A percentile compares a stretch with the other conserved stretches of the same genome.
Evolutionary conservation across 192 early-diverging fungal genomes (phyloP).

Genomic region (Spizellomyces punctatus): DNA sequence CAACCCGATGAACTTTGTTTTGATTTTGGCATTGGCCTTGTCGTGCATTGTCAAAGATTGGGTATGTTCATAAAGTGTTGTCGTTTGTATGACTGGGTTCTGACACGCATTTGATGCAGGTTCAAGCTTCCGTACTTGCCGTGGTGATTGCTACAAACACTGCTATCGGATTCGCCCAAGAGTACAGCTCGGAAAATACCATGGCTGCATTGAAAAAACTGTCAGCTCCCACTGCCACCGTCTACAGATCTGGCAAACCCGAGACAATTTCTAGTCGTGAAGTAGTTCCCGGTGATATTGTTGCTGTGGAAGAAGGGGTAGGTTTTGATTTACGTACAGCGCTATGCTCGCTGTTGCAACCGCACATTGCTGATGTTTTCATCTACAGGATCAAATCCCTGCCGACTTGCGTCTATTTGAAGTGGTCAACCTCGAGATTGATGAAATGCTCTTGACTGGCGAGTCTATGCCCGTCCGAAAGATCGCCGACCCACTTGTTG

Average conservation of each 20-base stretch:
- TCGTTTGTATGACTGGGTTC: no score
- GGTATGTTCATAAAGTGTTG: not conserved
- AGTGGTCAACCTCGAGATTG: constrained; percentile 47
- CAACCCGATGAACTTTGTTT: constrained; percentile 46
- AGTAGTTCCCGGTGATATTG: constrained; percentile 45
- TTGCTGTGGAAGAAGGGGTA: constrained; percentile 36
- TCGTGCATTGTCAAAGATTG: constrained; percentile 31
- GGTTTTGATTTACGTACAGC: no score
- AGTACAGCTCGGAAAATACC: constrained; percentile 39
- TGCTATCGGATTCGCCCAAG: constrained; percentile 41
- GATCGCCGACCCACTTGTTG: not conserved
- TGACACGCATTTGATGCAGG: no score
- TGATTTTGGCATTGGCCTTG: constrained; percentile 36
- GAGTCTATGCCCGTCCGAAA: constrained; percentile 45
- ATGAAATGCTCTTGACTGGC: constrained; percentile 43
- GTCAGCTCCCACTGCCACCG: constrained; percentile 43
- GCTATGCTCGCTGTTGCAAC: no score
- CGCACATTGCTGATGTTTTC: no score
- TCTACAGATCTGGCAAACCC: constrained; percentile 33
- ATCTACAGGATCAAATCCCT: constrained; percentile 22
- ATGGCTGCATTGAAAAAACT: constrained; percentile 42
- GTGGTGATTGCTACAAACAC: constrained; percentile 45
- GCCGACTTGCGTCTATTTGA: constrained; percentile 41
- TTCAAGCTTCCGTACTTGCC: constrained; percentile 33
- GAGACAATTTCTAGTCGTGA: constrained; percentile 29